A percentile compares a stretch with the other conserved stretches of the same genome.
Conservation (phyloP, 169 alveolate species). For the Pseudocohnilembus persalinus region DNA sequence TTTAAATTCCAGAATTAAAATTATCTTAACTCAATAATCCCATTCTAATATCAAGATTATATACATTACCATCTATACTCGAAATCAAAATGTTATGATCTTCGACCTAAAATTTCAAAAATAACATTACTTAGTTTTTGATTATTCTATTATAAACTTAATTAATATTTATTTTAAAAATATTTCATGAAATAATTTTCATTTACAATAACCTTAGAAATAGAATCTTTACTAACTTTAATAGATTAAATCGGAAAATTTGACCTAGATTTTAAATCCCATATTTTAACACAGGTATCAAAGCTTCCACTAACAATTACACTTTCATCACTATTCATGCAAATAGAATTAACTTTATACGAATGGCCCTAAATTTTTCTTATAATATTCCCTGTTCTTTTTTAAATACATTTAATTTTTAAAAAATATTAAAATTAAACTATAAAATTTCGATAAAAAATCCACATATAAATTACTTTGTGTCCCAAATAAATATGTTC, state of each 20-base stretch:
- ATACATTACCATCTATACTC: slow-evolving; percentile 14
- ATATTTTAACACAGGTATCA: slow-evolving; percentile 3
- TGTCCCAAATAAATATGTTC: slow-evolving; percentile 16
- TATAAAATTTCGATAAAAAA: no score
- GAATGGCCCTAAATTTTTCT: slow-evolving; percentile 21
- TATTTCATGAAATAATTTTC: no score
- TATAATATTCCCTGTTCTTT: not conserved
- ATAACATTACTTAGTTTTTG: not conserved
- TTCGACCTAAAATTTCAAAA: not conserved
- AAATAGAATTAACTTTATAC: not conserved
- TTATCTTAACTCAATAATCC: slow-evolving; percentile 14
- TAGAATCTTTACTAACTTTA: slow-evolving; percentile 12
- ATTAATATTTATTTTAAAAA: no score
- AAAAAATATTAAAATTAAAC: not conserved
- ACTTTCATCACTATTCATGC: slow-evolving; percentile 4
- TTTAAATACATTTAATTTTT: no score
- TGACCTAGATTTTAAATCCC: slow-evolving; percentile 12
- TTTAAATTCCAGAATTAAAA: not conserved
- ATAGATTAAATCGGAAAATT: slow-evolving; percentile 1
- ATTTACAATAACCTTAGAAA: slow-evolving; percentile 8
- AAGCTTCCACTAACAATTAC: not conserved
- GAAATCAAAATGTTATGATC: not conserved
- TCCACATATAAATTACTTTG: not conserved
- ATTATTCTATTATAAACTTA: no score
- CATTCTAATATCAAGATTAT: slow-evolving; percentile 23